These are phyloP conservation scores for Venturia aucupariae DNA, from an alignment of 2,329 filamentous ascomycete species.

Conservation along the genomic window DNA sequence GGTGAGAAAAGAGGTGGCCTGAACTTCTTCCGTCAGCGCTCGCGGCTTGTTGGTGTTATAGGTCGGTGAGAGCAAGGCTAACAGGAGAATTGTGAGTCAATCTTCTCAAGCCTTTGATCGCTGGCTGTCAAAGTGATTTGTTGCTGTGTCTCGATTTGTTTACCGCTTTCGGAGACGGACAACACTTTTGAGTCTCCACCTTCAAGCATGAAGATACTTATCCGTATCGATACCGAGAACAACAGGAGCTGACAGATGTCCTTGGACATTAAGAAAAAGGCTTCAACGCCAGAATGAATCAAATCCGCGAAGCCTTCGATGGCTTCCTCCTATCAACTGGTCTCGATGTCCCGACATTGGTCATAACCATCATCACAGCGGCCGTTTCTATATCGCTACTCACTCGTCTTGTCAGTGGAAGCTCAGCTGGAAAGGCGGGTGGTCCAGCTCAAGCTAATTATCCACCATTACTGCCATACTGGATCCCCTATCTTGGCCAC, in stretches of 20 bases:
- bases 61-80: not conserved
- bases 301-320: not conserved
- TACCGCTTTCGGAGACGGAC: slow-evolving; percentile 2
- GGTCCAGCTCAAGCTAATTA: not conserved
- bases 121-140: not conserved
- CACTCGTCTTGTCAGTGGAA: slow-evolving; percentile 11
- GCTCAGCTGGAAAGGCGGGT: not conserved
- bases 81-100: not conserved
- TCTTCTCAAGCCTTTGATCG: not conserved
- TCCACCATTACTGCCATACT: slow-evolving; percentile 13
- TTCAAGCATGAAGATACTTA: not conserved
- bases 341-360: slow-evolving; percentile 2
- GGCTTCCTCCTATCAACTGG: slow-evolving; percentile 1
- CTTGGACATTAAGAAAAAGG: not conserved
- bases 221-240: not conserved
- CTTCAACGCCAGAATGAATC: not conserved
- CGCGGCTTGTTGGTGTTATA: not conserved
- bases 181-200: not conserved
- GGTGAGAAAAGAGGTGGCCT: slow-evolving; percentile 1
- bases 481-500: slow-evolving; percentile 13
- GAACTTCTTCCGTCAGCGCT: not conserved
- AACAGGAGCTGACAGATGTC: not conserved
- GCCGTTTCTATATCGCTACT: not conserved
- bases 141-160: not conserved
- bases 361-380: not conserved